Percentiles rank a stretch among this genome's conserved stretches.
phyloP scores from a whole-genome alignment of 495 filamentous ascomycete species.

The Lophiotrema nucula region DNA sequence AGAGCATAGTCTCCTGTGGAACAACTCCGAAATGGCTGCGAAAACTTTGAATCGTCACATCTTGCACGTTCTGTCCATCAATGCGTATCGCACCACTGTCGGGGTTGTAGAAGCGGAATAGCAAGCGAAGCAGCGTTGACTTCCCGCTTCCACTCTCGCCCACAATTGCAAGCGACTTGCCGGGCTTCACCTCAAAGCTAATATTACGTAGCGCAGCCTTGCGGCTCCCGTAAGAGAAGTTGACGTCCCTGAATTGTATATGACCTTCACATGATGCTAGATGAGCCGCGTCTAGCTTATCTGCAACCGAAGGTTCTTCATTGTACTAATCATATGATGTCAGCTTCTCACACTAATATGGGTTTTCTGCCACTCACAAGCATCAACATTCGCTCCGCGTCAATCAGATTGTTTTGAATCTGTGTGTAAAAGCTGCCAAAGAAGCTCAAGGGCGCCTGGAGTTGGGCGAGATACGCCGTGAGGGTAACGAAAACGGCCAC shows the following conservation, averaged over 20 bases:
- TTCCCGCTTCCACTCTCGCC: constrained; percentile 35
- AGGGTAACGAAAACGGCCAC: constrained; percentile 11
- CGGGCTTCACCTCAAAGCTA: constrained; percentile 20
- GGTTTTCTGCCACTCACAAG: background rate
- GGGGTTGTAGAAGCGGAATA: constrained; percentile 35
- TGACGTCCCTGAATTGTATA: constrained; percentile 26
- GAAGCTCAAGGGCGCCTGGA: constrained; percentile 16
- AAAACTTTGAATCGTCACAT: constrained; percentile 46
- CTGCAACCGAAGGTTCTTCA: constrained; percentile 5
- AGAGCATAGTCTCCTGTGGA: constrained; percentile 79
- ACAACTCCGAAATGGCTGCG: constrained; percentile 73
- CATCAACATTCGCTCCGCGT: constrained; percentile 15
- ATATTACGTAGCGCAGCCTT: constrained; percentile 16
- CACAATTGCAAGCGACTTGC: constrained; percentile 31
- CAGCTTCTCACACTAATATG: background rate
- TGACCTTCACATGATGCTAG: background rate
- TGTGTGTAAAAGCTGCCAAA: constrained; percentile 23
- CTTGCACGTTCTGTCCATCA: constrained; percentile 15
- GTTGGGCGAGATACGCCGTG: constrained; percentile 11
- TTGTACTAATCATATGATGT: background rate
- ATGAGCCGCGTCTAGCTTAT: background rate
- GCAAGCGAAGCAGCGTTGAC: constrained; percentile 28
- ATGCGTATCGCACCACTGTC: constrained; percentile 16
- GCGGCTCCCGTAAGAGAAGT: constrained; percentile 22
- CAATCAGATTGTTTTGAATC: constrained; percentile 18